phyloP scores from a whole-genome alignment of 371 early-diverging fungal genomes.

The Sanchytrium tribonematis region DNA sequence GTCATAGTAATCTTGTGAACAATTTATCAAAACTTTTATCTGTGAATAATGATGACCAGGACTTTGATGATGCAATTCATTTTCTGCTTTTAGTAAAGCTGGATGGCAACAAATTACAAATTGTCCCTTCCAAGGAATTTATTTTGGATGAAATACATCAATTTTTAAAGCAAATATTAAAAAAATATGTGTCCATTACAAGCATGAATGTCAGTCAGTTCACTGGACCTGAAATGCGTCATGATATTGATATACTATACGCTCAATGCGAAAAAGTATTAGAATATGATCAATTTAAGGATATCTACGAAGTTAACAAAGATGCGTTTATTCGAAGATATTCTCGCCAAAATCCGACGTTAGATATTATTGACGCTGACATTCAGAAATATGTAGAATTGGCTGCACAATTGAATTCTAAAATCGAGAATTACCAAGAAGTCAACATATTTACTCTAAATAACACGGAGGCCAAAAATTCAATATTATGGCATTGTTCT shows the following conservation, averaged over 20 bases:
- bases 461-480: not conserved
- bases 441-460: not conserved
- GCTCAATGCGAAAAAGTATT: not conserved
- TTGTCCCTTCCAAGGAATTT: not conserved
- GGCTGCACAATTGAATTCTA: slow-evolving; percentile 6
- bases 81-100: not conserved
- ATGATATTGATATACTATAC: not conserved
- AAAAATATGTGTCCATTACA: too few relatives aligned
- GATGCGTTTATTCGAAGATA: slow-evolving; percentile 29
- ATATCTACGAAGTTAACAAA: slow-evolving; percentile 31
- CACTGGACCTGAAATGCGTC: not conserved
- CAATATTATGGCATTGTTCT: not conserved
- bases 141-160: not conserved
- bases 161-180: not conserved
- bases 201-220: too few relatives aligned
- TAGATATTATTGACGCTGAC: slow-evolving; percentile 29
- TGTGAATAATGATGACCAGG: not conserved
- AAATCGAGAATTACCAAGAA: not conserved
- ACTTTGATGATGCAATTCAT: not conserved
- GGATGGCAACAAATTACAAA: not conserved
- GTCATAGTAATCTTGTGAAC: not conserved
- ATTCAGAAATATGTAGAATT: slow-evolving; percentile 30
- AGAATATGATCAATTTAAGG: not conserved
- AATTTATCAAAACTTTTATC: not conserved
- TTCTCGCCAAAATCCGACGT: slow-evolving; percentile 26